These are phyloP conservation scores for Phlebiopsis flavidoalba DNA, from an alignment of 768 basidiomycete genomes.

Conservation along the genomic window DNA sequence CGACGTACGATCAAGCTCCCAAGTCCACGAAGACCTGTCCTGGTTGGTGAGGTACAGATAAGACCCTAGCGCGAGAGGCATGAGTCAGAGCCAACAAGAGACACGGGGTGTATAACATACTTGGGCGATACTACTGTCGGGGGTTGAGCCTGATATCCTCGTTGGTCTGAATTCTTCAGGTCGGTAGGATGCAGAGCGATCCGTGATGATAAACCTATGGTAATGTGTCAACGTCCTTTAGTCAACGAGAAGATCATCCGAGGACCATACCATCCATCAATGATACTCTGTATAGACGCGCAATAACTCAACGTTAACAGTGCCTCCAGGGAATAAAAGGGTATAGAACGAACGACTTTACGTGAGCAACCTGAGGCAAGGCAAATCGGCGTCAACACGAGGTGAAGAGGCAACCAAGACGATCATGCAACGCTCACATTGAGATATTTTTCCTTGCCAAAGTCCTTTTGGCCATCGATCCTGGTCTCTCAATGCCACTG, in stretches of 20 bases:
- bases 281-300: conserved; percentile 63
- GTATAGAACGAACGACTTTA: conserved; percentile 29
- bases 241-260: background rate
- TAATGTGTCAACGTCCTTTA: background rate
- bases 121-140: conserved; percentile 68
- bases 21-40: conserved; percentile 69
- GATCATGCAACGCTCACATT: conserved; percentile 23
- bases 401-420: conserved; percentile 2
- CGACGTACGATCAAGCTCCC: conserved; percentile 79
- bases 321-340: background rate
- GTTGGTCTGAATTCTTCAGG: conserved; percentile 37
- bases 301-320: too few species aligned
- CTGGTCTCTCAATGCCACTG: conserved; percentile 39
- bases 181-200: conserved; percentile 24
- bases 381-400: background rate
- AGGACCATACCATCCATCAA: conserved; percentile 52
- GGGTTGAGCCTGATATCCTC: conserved; percentile 45
- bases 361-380: conserved; percentile 58
- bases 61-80: conserved; percentile 34
- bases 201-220: conserved; percentile 33
- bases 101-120: conserved; percentile 30
- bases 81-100: background rate
- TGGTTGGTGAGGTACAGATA: conserved; percentile 66
- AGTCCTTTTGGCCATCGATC: conserved; percentile 39
- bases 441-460: conserved; percentile 40